Base-by-base conservation (phyloP, 306 rosid species). In the Boehmeria nivea region DNA sequence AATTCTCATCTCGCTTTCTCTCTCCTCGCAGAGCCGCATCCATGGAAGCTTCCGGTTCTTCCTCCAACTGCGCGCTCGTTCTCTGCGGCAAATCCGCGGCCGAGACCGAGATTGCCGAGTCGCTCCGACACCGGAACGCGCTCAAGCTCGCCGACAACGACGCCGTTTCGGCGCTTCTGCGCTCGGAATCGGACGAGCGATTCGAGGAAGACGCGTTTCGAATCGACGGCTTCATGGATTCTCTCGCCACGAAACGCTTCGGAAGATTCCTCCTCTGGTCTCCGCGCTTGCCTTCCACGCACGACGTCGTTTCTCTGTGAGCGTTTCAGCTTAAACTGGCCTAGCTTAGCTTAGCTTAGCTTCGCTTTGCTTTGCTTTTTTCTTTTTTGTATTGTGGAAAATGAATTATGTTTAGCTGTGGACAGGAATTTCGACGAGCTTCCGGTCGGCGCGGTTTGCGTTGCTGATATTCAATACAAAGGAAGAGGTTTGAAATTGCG, bases 181-280 rank as follows among this genome's bases (percentile, higher is more conserved):
- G 60, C 10, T 75, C 96, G 25, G 89, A 91, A 47, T 40, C 36
- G 54, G 79, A 75, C 53, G 64, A 69, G 15, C 61, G 44, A 31
- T 50, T 66, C 19, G 60, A 62, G 37, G 76, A 63, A 40, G 68
- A 59, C 3, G 65, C 80, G 43, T 85, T 93, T 53, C 50, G 64
- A 44, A 51, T 84, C 57, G 79, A 71, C 45, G 77, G 67, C 28
- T 87, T 56, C 74, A 67, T 93, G 88, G 48, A 43, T 61, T 78
- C 83, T 59, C 96, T 93, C 58, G 76, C 80, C 4, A 85, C 93
- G 18, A 51, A 64, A 69, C 74, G 71, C 73, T 93, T 79, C 72
- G 96, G 99, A 44, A 77, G 94, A 76, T 68, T 87, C 51, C 83
- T 93, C 56, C 63, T 87, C 21, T 93, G 95, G 95, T 85, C 95